These are phyloP conservation scores for Tilletia caries DNA, from an alignment of 1,284 basidiomycete genomes.

Conservation along the genomic window DNA sequence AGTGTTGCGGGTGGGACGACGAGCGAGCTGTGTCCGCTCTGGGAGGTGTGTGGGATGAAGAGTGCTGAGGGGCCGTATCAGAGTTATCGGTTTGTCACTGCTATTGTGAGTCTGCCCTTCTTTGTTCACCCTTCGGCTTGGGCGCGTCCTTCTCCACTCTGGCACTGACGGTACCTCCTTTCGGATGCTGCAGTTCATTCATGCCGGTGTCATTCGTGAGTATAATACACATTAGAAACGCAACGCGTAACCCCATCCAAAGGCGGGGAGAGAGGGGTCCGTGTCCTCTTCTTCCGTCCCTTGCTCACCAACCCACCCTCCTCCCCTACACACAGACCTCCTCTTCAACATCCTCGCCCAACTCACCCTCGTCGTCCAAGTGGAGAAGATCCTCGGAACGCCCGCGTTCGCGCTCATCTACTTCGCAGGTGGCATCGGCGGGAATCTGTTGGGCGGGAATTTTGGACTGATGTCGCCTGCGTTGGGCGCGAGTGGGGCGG, in stretches of 20 bases:
- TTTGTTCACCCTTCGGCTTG: no score
- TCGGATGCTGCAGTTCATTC: slow-evolving; percentile 81
- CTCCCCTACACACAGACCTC: no score
- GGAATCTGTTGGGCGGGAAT: slow-evolving; percentile 71
- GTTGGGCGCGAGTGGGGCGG: slow-evolving; percentile 78
- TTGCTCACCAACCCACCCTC: no score
- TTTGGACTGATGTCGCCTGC: slow-evolving; percentile 82
- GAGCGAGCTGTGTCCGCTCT: slow-evolving; percentile 67
- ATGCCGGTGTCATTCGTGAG: slow-evolving; percentile 80
- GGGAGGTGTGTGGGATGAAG: slow-evolving; percentile 75
- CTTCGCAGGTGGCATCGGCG: slow-evolving; percentile 84
- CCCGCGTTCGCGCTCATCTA: slow-evolving; percentile 76
- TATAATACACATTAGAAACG: not conserved
- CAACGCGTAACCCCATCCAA: no score
- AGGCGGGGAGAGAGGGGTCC: no score
- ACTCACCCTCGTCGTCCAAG: slow-evolving; percentile 72
- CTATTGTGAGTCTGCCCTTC: slow-evolving; percentile 57
- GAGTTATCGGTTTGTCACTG: slow-evolving; percentile 68
- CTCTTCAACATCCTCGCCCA: slow-evolving; percentile 86
- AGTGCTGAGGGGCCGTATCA: slow-evolving; percentile 70
- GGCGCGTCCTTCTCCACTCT: no score
- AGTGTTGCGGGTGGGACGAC: slow-evolving; percentile 41
- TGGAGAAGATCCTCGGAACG: slow-evolving; percentile 63
- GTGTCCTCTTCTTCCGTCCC: not conserved
- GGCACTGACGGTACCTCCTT: no score